A percentile compares a stretch with the other conserved stretches of the same genome.
phyloP scores from a whole-genome alignment of 495 filamentous ascomycete genomes.

The Neurospora intermedia region DNA sequence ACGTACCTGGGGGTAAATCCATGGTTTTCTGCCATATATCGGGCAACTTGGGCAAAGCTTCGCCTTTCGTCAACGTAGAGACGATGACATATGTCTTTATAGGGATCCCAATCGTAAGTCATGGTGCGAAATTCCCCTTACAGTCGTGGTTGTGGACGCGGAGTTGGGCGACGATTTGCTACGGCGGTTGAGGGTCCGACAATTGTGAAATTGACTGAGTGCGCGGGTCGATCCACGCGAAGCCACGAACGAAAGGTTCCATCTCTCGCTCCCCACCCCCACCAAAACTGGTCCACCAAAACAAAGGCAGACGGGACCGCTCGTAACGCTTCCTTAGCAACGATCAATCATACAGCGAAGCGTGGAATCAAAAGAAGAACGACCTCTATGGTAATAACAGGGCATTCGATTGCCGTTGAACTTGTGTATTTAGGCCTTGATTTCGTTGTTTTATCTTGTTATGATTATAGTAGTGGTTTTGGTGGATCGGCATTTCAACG shows the following conservation, averaged over 20 bases:
- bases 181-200: not conserved
- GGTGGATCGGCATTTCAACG: too few relatives aligned
- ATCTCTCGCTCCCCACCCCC: too few relatives aligned
- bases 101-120: slow-evolving; percentile 67
- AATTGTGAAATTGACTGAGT: not conserved
- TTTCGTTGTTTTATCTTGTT: too few relatives aligned
- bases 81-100: slow-evolving; percentile 55
- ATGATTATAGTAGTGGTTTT: too few relatives aligned
- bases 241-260: not conserved
- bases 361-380: too few relatives aligned
- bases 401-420: too few relatives aligned
- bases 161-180: not conserved
- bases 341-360: too few relatives aligned
- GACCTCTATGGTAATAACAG: too few relatives aligned
- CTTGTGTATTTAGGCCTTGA: too few relatives aligned
- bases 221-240: not conserved
- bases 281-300: too few relatives aligned
- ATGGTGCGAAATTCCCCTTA: slow-evolving; percentile 26
- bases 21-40: slow-evolving; percentile 47
- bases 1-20: slow-evolving; percentile 56
- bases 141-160: not conserved
- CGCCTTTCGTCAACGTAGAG: slow-evolving; percentile 67
- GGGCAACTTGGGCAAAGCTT: slow-evolving; percentile 56
- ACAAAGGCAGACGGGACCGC: too few relatives aligned
- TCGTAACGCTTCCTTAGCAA: too few relatives aligned